Evolutionary conservation across 371 early-diverging fungal species (phyloP).

Genomic region (Conidiobolus incongruus): DNA sequence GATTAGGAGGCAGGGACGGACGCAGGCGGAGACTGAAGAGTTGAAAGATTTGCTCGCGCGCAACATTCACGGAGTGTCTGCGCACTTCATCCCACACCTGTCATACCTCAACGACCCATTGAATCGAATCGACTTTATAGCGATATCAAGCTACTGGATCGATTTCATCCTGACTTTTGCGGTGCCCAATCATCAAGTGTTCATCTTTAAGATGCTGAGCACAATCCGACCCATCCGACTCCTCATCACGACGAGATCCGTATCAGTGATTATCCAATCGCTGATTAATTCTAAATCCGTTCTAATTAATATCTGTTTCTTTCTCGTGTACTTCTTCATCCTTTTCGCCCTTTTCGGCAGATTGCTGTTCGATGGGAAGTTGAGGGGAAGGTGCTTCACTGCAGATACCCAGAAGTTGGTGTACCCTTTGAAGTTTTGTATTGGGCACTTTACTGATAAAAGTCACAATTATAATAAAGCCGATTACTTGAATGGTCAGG

Average conservation of each 20-base stretch:
- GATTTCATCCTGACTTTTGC: no score
- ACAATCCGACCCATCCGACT: conserved; percentile 27
- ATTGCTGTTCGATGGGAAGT: neutral
- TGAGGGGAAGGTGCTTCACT: neutral
- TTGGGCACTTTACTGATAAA: neutral
- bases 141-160: no score
- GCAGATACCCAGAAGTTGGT: neutral
- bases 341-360: conserved; percentile 21
- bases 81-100: no score
- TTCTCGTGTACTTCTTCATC: conserved; percentile 32
- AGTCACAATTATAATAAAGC: neutral
- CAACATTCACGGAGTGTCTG: no score
- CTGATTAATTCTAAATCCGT: conserved; percentile 29
- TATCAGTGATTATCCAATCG: conserved; percentile 24
- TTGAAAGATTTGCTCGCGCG: no score
- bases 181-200: no score
- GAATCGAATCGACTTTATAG: no score
- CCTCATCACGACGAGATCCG: conserved; percentile 26
- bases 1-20: no score
- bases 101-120: no score
- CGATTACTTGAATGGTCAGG: neutral
- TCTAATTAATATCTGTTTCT: conserved; percentile 26
- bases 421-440: neutral
- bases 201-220: no score
- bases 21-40: no score